phyloP scores from a whole-genome alignment of 2,329 filamentous ascomycete genomes.

The Claviceps spartinae region DNA sequence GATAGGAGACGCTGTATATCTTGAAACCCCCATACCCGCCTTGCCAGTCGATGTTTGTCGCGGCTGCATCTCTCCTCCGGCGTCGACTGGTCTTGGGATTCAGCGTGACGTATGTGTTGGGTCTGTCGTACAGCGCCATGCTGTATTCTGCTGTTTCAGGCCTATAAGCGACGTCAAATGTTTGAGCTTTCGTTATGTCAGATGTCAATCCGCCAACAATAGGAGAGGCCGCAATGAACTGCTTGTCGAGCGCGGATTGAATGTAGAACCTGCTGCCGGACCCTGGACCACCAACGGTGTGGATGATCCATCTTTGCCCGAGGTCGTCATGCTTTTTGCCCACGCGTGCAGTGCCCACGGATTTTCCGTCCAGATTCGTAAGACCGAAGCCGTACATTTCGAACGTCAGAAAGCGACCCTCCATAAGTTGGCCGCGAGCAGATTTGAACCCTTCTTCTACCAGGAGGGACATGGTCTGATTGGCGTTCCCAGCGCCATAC shows the following conservation, averaged over 20 bases:
- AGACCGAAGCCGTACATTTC: constrained; percentile 29
- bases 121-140: not conserved
- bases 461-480: constrained; percentile 75
- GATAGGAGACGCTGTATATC: constrained; percentile 6
- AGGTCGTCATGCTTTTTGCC: constrained; percentile 21
- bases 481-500: constrained; percentile 30
- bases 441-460: constrained; percentile 39
- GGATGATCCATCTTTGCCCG: constrained; percentile 34
- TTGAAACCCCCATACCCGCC: not conserved
- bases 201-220: constrained; percentile 6
- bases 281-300: constrained; percentile 19
- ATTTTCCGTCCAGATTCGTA: constrained; percentile 15
- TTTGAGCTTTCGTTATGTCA: constrained; percentile 5
- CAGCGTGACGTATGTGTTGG: not conserved
- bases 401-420: constrained; percentile 39
- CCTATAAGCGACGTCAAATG: constrained; percentile 5
- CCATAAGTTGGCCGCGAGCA: constrained; percentile 36
- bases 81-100: not conserved
- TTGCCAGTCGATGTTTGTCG: not conserved
- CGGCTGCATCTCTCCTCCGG: not conserved
- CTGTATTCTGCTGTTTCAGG: constrained; percentile 2
- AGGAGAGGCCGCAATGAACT: constrained; percentile 29
- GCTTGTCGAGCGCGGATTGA: constrained; percentile 14
- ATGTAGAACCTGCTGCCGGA: constrained; percentile 12
- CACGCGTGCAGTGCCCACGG: constrained; percentile 6